phyloP scores from a whole-genome alignment of 1,284 basidiomycete species.

The Thecaphora thlaspeos region DNA sequence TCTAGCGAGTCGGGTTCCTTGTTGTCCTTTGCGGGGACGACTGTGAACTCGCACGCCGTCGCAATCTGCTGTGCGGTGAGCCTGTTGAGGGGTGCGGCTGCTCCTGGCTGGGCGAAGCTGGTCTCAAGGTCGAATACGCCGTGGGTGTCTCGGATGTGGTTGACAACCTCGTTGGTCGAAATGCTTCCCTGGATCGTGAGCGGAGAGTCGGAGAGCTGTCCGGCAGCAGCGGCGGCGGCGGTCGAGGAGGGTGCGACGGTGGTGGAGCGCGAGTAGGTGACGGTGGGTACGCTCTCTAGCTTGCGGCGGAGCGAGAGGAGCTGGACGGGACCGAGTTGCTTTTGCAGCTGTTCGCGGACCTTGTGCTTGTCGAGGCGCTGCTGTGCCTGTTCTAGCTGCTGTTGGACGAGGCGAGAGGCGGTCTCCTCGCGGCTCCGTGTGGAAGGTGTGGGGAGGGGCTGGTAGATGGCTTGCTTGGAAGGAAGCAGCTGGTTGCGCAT shows the following conservation, averaged over 20 bases:
- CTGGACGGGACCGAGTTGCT: slow-evolving; percentile 26
- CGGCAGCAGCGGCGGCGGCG: too few relatives aligned
- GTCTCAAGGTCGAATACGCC: slow-evolving; percentile 29
- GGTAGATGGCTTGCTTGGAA: slow-evolving; percentile 17
- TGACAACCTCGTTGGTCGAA: slow-evolving; percentile 15
- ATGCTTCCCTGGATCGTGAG: slow-evolving; percentile 32
- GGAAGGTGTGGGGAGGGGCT: slow-evolving; percentile 20
- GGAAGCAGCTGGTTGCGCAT: slow-evolving; percentile 37
- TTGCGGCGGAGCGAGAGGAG: slow-evolving; percentile 26
- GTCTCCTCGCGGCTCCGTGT: too few relatives aligned
- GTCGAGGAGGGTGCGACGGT: too few relatives aligned
- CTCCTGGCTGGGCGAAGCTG: slow-evolving; percentile 15
- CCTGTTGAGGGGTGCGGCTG: slow-evolving; percentile 16
- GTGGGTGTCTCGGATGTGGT: slow-evolving; percentile 12
- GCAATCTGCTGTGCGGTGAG: slow-evolving; percentile 25
- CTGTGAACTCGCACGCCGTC: slow-evolving; percentile 22
- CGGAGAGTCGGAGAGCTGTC: slow-evolving; percentile 16
- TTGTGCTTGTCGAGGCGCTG: slow-evolving; percentile 4
- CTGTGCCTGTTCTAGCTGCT: slow-evolving; percentile 13
- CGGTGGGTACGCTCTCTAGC: slow-evolving; percentile 16
- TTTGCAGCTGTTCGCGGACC: slow-evolving; percentile 17
- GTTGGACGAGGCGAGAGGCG: slow-evolving; percentile 5
- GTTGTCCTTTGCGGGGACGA: slow-evolving; percentile 1
- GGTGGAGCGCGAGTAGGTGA: slow-evolving; percentile 20
- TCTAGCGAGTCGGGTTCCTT: slow-evolving; percentile 11